phyloP scores from a whole-genome alignment of 1,284 basidiomycete species.

The Malassezia psittaci region DNA sequence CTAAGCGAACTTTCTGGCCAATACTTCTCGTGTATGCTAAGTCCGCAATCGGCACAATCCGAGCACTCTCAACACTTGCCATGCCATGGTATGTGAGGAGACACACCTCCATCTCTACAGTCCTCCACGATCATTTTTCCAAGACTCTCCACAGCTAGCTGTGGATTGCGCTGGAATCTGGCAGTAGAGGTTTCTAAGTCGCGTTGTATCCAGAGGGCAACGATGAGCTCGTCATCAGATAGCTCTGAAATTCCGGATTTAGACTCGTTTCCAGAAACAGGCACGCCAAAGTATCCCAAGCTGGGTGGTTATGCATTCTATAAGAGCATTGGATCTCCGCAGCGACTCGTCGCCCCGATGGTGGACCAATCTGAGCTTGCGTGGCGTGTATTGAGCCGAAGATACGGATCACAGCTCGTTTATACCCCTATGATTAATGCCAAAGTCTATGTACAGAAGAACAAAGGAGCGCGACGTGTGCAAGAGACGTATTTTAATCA shows the following conservation, averaged over 20 bases:
- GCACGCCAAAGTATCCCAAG: constrained; percentile 51
- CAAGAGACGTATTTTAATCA: constrained; percentile 29
- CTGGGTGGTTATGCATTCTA: constrained; percentile 74
- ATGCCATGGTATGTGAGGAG: neutral
- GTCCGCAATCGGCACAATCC: constrained; percentile 9
- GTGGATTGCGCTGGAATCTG: too few relatives aligned
- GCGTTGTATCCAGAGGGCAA: neutral
- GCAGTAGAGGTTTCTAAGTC: too few relatives aligned
- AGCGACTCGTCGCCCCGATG: constrained; percentile 88
- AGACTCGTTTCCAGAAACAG: constrained; percentile 36
- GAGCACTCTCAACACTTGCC: constrained; percentile 5
- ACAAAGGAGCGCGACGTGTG: constrained; percentile 22
- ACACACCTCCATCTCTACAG: neutral
- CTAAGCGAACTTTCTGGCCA: constrained; percentile 11
- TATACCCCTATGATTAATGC: constrained; percentile 99
- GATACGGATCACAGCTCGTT: constrained; percentile 69
- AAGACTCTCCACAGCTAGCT: too few relatives aligned
- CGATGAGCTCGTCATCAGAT: neutral
- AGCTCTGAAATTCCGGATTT: constrained; percentile 9
- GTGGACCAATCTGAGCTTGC: constrained; percentile 85
- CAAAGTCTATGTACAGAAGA: constrained; percentile 59
- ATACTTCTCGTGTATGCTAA: neutral
- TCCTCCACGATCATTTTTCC: constrained; percentile 3
- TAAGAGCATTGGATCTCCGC: constrained; percentile 67
- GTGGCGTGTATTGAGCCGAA: constrained; percentile 77